Base-by-base conservation (phyloP, 345 rosid species). In the Barbarea vulgaris region DNA sequence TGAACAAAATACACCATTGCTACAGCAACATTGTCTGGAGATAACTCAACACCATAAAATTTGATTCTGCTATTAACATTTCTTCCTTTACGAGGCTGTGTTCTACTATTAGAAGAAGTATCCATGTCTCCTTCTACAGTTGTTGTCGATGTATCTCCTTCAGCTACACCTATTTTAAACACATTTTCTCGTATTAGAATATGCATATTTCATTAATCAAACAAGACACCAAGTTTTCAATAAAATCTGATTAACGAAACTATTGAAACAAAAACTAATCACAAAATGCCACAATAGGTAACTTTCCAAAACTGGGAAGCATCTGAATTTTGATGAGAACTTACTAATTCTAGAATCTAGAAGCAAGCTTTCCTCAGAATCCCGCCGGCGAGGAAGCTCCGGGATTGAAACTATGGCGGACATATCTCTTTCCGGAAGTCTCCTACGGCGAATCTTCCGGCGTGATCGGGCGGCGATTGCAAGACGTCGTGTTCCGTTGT, bases 1-100 rank as follows among this genome's bases (percentile, higher is more conserved):
- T 93, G 98, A 81, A 95, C 99, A 80, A 95, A 93, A 77, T 95
- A 93, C 24, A 95, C 99, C 97, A 93, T 95, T 3, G 98, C 90
- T 61, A 95, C 96, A 1, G 99, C 99, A 25, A 89, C 72, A 83
- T 87, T 95, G 44, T 95, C 97, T 4, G 99, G 97, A 10, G 98
- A 89, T 69, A 95, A 81, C 6, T 90, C 98, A 27, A 95, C 98
- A 9, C 96, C 97, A 46, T 81, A 86, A 67, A 80, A 12, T 69
- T 73, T 91, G 61, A 81, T 33, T 65, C 81, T 73, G 64, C 77
- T 77, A 46, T 31, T 66, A 19, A 56, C 11, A 66, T 75, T 48
- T 56, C 76, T 87, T 59, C 56, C 86, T 79, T 83, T 89, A 39
- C 73, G 84, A 33, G 54, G 27, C 59, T 51, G 82, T 75, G 53